Conservation (phyloP, 495 filamentous ascomycete genomes). For the Rusavskia elegans region DNA sequence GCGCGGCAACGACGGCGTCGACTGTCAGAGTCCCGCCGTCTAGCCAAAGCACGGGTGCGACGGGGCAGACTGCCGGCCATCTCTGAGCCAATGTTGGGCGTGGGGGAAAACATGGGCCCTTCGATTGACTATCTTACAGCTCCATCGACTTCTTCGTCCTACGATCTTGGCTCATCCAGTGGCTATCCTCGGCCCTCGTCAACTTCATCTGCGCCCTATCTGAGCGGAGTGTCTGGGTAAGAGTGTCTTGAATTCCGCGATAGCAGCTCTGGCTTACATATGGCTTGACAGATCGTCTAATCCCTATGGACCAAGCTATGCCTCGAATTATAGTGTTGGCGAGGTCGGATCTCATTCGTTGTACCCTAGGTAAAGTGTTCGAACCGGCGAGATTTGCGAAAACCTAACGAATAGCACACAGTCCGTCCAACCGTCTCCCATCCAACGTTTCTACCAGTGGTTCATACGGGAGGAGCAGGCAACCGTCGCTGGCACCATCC, state of each 20-base stretch:
- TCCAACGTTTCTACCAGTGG: background rate
- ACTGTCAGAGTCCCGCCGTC: constrained; percentile 11
- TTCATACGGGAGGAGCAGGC: background rate
- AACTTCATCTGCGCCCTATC: constrained; percentile 5
- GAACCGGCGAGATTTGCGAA: background rate
- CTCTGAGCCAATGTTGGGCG: constrained; percentile 9
- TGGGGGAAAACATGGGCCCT: constrained; percentile 9
- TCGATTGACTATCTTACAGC: constrained; percentile 16
- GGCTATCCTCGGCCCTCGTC: constrained; percentile 8
- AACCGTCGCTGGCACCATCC: constrained; percentile 3
- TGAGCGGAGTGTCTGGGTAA: background rate
- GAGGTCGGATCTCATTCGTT: constrained; percentile 1
- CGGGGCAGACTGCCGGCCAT: constrained; percentile 11
- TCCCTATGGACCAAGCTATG: constrained; percentile 6
- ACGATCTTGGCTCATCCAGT: constrained; percentile 3
- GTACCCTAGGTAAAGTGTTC: constrained; percentile 6
- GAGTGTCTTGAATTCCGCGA: background rate
- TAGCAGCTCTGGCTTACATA: background rate
- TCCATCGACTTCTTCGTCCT: constrained; percentile 9
- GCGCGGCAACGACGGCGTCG: constrained; percentile 16
- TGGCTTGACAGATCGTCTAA: background rate
- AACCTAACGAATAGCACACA: background rate
- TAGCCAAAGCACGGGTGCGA: constrained; percentile 10
- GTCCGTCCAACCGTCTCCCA: background rate
- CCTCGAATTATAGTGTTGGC: constrained; percentile 3